A percentile compares a stretch with the other conserved stretches of the same genome.
phyloP scores from a whole-genome alignment of 768 basidiomycete species.

The Sarcomyxa edulis region DNA sequence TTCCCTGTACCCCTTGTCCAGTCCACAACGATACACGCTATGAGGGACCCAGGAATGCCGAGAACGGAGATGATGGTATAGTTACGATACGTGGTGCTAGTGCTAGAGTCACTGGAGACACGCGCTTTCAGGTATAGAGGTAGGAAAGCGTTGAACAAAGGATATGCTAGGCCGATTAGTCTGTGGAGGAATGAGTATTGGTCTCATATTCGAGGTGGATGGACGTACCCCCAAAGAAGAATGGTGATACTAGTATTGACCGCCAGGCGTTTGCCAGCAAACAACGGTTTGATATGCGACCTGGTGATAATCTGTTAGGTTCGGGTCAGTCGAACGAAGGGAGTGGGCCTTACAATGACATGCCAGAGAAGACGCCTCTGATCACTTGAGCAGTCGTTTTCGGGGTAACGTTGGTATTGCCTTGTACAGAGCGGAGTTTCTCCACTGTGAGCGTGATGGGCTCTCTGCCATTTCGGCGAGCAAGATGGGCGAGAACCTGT shows the following conservation, averaged over 20 bases:
- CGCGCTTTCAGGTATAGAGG: slow-evolving; percentile 39
- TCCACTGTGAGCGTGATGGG: slow-evolving; percentile 40
- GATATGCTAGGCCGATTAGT: slow-evolving; percentile 46
- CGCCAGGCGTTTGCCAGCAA: slow-evolving; percentile 36
- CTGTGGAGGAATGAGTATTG: not conserved
- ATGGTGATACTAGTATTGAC: slow-evolving; percentile 44
- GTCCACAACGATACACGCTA: slow-evolving; percentile 41
- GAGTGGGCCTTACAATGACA: slow-evolving; percentile 32
- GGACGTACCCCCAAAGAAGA: slow-evolving; percentile 43
- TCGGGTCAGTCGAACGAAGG: not conserved
- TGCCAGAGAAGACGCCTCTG: slow-evolving; percentile 26
- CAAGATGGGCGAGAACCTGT: slow-evolving; percentile 44
- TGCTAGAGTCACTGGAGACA: slow-evolving; percentile 17
- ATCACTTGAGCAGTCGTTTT: slow-evolving; percentile 23
- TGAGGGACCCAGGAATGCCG: slow-evolving; percentile 42
- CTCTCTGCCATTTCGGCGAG: slow-evolving; percentile 40
- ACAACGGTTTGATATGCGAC: slow-evolving; percentile 45
- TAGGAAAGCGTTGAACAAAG: slow-evolving; percentile 47
- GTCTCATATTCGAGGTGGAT: not conserved
- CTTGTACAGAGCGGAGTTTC: slow-evolving; percentile 28
- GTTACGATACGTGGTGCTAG: slow-evolving; percentile 37
- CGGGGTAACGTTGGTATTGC: slow-evolving; percentile 9
- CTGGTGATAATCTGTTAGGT: slow-evolving; percentile 15
- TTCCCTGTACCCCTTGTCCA: slow-evolving; percentile 25
- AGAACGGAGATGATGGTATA: slow-evolving; percentile 43